These are phyloP conservation scores for Mucor indicus DNA, from an alignment of 371 early-diverging fungal genomes.

Conservation along the genomic window DNA sequence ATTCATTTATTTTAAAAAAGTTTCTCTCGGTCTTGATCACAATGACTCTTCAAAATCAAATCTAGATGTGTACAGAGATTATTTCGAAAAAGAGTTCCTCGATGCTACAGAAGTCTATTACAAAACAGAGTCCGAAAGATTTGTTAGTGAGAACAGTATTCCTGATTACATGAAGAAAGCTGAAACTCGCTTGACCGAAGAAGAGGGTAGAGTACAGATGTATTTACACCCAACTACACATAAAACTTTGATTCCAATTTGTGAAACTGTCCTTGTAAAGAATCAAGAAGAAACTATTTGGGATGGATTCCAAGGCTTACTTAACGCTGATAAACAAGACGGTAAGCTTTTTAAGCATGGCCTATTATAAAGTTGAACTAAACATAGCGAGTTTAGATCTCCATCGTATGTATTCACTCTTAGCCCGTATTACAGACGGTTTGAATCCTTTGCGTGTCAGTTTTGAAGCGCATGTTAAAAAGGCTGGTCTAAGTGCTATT, in stretches of 20 bases:
- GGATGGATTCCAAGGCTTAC: constrained; percentile 85
- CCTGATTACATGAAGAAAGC: constrained; percentile 95
- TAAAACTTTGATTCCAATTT: constrained; percentile 72
- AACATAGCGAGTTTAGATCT: constrained; percentile 56
- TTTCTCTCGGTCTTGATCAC: constrained; percentile 79
- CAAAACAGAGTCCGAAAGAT: constrained; percentile 79
- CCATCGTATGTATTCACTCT: constrained; percentile 78
- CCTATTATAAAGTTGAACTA: background rate
- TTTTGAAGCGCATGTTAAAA: constrained; percentile 84
- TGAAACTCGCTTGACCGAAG: constrained; percentile 80
- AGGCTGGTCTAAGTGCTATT: constrained; percentile 81
- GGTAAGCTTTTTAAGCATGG: constrained; percentile 33
- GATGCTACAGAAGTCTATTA: constrained; percentile 83
- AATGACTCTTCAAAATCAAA: constrained; percentile 76
- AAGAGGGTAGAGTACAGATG: constrained; percentile 83
- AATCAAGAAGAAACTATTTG: constrained; percentile 77
- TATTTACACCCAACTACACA: constrained; percentile 84
- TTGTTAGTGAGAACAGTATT: constrained; percentile 82
- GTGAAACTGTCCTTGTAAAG: constrained; percentile 83
- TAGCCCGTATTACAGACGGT: constrained; percentile 80
- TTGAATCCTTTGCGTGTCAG: constrained; percentile 75
- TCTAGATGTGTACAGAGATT: constrained; percentile 81
- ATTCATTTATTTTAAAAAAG: no score
- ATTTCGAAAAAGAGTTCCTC: constrained; percentile 82
- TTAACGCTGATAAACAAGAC: constrained; percentile 82